Base-by-base conservation (phyloP, 345 rosid species). In the Ceriops zippeliana region DNA sequence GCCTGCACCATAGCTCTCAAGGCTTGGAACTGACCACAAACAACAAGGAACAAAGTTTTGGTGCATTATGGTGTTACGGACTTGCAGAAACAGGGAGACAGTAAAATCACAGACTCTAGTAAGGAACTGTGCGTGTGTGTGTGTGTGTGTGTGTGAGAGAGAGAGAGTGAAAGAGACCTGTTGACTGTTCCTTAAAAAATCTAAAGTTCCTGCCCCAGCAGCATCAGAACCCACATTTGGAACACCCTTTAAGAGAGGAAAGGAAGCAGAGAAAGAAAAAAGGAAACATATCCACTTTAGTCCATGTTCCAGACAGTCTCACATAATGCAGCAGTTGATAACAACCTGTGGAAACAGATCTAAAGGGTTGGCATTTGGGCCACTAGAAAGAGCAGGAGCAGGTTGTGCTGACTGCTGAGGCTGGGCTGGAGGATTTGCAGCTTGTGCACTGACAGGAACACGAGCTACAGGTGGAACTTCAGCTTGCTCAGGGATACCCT, bases 341-440 rank as follows among this genome's bases (percentile, higher is more conserved):
- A 70, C 42, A 74, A 88, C 98, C 96, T 89, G 96, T n/a, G 98
- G 98, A 76, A 92, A 92, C 75, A 92, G 86, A 80, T 92, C 87
- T 58, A 92, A 76, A 67, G 98, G 97, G 80, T 88, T 85, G 11
- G 96, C 89, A 87, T 90, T 92, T 63, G 98, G 98, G 28, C 93
- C 96, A 66, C 77, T 69, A 6, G 88, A 34, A 52, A 91, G 78
- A 75, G 65, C 77, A 35, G 89, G 70, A 42, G 83, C 68, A n/a
- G 86, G 78, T 66, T 81, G 87, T 52, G 90, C 81, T 52, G 87
- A 78, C 76, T 81, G 90, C 19, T 66, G 77, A 52, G 76, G 53
- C 62, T 70, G 81, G 30, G 67, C 81, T 22, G 83, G 76, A 74
- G 89, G 86, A 79, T 78, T 83, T 60, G 84, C 79, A 60, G 84